A percentile compares a stretch with the other conserved stretches of the same genome.
Conservation (phyloP, 306 rosid genomes). For the barrel medic (Medicago truncatula) region DNA sequence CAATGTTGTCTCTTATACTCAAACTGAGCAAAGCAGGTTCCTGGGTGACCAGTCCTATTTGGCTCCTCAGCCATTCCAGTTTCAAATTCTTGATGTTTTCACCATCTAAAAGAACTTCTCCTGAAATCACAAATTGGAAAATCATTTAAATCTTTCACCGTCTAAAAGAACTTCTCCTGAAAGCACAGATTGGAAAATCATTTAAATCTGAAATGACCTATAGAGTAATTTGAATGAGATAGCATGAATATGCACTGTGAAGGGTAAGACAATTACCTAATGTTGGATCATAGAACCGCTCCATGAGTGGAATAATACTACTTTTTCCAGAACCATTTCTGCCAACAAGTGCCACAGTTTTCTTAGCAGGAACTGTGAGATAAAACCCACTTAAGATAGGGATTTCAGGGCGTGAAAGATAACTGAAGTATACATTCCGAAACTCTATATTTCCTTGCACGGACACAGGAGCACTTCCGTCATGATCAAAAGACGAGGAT, state of each 20-base stretch:
- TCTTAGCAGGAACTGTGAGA: constrained; percentile 98
- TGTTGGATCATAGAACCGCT: constrained; percentile 98
- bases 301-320: constrained; percentile 99
- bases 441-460: constrained; percentile 98
- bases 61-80: constrained; percentile 97
- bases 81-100: constrained; percentile 92
- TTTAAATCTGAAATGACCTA: constrained; percentile 37
- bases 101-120: constrained; percentile 99
- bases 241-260: constrained; percentile 26
- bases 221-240: constrained; percentile 25
- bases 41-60: constrained; percentile 97
- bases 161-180: constrained; percentile 99
- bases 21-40: constrained; percentile 97
- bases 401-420: constrained; percentile 99
- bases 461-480: constrained; percentile 69
- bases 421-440: constrained; percentile 96
- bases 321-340: constrained; percentile 99
- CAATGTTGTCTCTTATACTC: constrained; percentile 98
- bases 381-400: constrained; percentile 98
- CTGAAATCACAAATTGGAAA: constrained; percentile 70
- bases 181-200: constrained; percentile 54
- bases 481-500: constrained; percentile 81
- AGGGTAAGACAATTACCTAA: constrained; percentile 62
- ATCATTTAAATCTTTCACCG: constrained; percentile 64
- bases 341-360: constrained; percentile 99